A percentile compares a stretch with the other conserved stretches of the same genome.
phyloP scores from a whole-genome alignment of 306 rosid species.

The Gastrolobium bilobum region DNA sequence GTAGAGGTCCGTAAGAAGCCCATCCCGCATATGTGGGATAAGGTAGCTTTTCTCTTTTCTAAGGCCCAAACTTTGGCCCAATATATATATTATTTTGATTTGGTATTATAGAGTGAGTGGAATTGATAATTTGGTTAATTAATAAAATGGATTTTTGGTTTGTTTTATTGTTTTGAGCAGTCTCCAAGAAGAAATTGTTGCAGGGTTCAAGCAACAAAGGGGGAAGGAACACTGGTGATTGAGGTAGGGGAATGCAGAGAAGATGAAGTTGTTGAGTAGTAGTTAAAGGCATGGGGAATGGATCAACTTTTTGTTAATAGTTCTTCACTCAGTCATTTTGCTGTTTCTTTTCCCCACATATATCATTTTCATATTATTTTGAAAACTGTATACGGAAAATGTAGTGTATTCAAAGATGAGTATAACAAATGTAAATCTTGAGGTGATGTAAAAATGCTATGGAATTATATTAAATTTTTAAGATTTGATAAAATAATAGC shows the following conservation, averaged over 20 bases:
- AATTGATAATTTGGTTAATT: neutral
- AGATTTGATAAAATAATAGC: neutral
- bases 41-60: constrained; percentile 49
- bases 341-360: neutral
- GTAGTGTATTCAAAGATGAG: neutral
- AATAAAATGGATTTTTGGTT: neutral
- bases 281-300: neutral
- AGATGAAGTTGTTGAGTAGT: constrained; percentile 57
- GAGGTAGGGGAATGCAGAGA: constrained; percentile 66
- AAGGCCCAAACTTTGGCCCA: neutral
- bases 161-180: constrained; percentile 48
- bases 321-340: constrained; percentile 7
- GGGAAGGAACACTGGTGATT: constrained; percentile 53
- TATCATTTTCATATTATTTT: neutral
- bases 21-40: constrained; percentile 63
- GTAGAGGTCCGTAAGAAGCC: constrained; percentile 56
- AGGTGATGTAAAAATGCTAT: neutral
- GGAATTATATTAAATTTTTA: neutral
- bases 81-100: neutral
- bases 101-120: neutral
- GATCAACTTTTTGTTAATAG: neutral
- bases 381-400: neutral
- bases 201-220: constrained; percentile 49
- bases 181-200: constrained; percentile 79
- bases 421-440: neutral